Base-by-base conservation (phyloP, 495 filamentous ascomycete species). In the Penicillium simplicissimum region DNA sequence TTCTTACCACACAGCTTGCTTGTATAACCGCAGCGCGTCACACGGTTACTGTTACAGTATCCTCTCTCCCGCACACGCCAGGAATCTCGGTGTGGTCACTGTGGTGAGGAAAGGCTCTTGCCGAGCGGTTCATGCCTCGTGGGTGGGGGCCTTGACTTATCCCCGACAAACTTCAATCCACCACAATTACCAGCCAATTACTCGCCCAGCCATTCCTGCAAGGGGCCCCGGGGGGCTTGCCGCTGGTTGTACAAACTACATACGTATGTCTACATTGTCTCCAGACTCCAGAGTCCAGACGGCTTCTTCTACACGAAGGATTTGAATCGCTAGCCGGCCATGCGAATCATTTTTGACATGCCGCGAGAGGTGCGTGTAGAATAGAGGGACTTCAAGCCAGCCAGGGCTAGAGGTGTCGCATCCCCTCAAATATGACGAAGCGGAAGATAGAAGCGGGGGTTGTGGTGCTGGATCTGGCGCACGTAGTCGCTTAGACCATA, bases 401-500 rank as follows among this genome's bases (percentile, higher is more conserved):
- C 35, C 47, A 38, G 31, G 48, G 8, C 4, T 42, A 8, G 19
- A 36, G 40, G 34, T 34, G 38, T 62, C 37, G 57, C 35, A 45
- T 48, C 19, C 13, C 9, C 25, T 45, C 14, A 15, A 49, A 5
- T 53, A 45, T 34, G 53, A 36, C 14, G 37, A 23, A 31, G 49
- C 45, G 34, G 58, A 38, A 60, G 25, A 19, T 8, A 40, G 34
- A 58, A 54, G 53, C 42, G 56, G 58, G 60, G 62, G 37, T 55
- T 56, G 55, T 45, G 42, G 42, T 10, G 42, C 42, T 45, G 42
- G 45, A 6, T 31, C 42, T 43, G 40, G 45, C 36, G 53, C 57
- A 48, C 59, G 60, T 59, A 35, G 47, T 40, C 62, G 49, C 28
- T 31, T 8, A 66, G 65, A 61, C 75, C 74, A 71, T 71, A 75